Percentiles rank a stretch among this genome's conserved stretches.
phyloP scores from a whole-genome alignment of 371 early-diverging fungal species.

The Mortierella sp. region DNA sequence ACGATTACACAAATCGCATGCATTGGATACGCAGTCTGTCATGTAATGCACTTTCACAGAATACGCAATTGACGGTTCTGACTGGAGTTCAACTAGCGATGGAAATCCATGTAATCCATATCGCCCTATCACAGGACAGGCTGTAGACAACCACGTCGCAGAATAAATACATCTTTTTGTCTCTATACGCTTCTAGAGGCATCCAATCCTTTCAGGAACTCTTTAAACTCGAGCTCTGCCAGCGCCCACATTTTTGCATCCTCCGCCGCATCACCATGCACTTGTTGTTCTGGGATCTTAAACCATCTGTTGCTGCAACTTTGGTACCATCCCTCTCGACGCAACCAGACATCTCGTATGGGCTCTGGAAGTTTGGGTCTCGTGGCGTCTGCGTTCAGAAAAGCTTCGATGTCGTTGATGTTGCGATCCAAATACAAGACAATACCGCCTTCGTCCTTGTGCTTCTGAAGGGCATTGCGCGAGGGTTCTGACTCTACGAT shows the following conservation, averaged over 20 bases:
- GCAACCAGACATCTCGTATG: slow-evolving; percentile 80
- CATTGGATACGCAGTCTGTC: too few relatives aligned
- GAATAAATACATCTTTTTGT: too few relatives aligned
- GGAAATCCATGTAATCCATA: too few relatives aligned
- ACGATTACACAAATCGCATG: too few relatives aligned
- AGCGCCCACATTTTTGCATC: slow-evolving; percentile 65
- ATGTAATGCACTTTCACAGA: too few relatives aligned
- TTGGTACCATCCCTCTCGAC: slow-evolving; percentile 81
- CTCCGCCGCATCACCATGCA: slow-evolving; percentile 43
- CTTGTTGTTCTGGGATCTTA: slow-evolving; percentile 57
- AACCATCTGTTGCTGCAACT: slow-evolving; percentile 87
- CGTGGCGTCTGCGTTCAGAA: slow-evolving; percentile 81
- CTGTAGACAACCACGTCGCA: too few relatives aligned
- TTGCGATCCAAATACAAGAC: slow-evolving; percentile 87
- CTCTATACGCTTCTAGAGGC: too few relatives aligned
- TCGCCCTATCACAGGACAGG: too few relatives aligned
- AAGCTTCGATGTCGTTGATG: slow-evolving; percentile 81
- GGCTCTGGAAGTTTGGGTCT: slow-evolving; percentile 91
- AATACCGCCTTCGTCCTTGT: slow-evolving; percentile 62
- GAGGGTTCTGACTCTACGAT: slow-evolving; percentile 87
- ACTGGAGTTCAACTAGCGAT: too few relatives aligned
- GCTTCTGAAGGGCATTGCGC: slow-evolving; percentile 64
- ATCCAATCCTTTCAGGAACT: slow-evolving; percentile 76
- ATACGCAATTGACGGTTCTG: too few relatives aligned
- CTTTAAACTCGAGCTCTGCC: slow-evolving; percentile 75